phyloP scores from a whole-genome alignment of 495 filamentous ascomycete species.

The Mytilinidion resinicola region DNA sequence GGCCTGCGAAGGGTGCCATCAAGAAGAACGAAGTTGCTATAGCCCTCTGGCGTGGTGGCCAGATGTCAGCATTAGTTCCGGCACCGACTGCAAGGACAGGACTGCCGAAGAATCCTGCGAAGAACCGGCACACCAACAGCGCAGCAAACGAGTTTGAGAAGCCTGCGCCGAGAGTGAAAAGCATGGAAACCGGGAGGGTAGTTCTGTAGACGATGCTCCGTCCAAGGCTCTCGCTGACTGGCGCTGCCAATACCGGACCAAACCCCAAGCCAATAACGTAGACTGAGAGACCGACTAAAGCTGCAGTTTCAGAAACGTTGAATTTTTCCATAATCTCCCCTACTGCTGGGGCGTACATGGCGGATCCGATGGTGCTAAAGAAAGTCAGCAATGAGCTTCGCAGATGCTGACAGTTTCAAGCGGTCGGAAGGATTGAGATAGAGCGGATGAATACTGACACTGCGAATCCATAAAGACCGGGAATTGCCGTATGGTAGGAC shows the following conservation, averaged over 20 bases:
- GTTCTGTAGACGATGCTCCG: constrained; percentile 36
- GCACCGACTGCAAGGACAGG: constrained; percentile 42
- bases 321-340: constrained; percentile 14
- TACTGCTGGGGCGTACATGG: constrained; percentile 21
- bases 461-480: constrained; percentile 34
- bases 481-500: constrained; percentile 23
- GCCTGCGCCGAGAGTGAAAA: constrained; percentile 38
- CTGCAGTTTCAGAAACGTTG: constrained; percentile 13
- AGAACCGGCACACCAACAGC: constrained; percentile 40
- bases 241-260: constrained; percentile 39
- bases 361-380: constrained; percentile 27
- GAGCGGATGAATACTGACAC: constrained; percentile 27
- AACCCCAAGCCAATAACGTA: constrained; percentile 40
- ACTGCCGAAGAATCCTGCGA: constrained; percentile 41
- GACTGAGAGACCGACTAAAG: constrained; percentile 30
- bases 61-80: constrained; percentile 45
- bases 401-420: background rate
- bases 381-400: background rate
- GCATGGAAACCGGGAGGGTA: constrained; percentile 30
- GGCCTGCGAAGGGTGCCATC: constrained; percentile 33
- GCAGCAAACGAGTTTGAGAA: constrained; percentile 31
- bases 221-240: constrained; percentile 37
- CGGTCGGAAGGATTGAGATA: background rate
- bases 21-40: constrained; percentile 38
- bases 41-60: constrained; percentile 32